Evolutionary conservation across 768 basidiomycete species (phyloP).

Genomic region (Ramaria rubella): DNA sequence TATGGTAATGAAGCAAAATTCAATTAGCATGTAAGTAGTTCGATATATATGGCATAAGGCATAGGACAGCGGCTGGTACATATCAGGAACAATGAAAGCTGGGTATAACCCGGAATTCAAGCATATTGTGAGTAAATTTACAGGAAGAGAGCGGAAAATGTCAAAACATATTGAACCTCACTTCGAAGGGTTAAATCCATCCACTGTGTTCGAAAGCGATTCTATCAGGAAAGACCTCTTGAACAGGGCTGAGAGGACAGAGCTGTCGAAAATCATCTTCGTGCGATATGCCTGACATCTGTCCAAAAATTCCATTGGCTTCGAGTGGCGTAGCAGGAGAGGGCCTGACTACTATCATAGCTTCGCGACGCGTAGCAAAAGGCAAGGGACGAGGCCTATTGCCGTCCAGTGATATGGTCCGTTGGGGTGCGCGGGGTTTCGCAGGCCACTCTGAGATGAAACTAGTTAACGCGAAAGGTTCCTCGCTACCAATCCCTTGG

Average conservation of each 20-base stretch:
- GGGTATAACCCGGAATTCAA: background rate
- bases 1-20: slow-evolving; percentile 43
- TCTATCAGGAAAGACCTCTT: background rate
- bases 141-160: background rate
- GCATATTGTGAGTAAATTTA: background rate
- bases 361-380: no score
- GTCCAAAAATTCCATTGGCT: no score
- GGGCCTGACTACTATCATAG: no score
- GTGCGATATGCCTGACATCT: no score
- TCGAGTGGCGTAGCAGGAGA: no score
- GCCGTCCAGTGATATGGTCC: background rate
- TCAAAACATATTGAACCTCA: background rate
- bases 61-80: background rate
- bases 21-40: background rate
- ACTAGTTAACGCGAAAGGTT: background rate
- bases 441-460: background rate
- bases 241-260: no score
- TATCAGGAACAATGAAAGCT: background rate
- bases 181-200: no score
- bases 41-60: background rate
- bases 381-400: no score
- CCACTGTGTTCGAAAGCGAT: background rate
- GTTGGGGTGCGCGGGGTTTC: background rate
- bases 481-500: background rate
- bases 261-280: no score